phyloP scores from a whole-genome alignment of 345 rosid genomes.

The Lepidium africanum region DNA sequence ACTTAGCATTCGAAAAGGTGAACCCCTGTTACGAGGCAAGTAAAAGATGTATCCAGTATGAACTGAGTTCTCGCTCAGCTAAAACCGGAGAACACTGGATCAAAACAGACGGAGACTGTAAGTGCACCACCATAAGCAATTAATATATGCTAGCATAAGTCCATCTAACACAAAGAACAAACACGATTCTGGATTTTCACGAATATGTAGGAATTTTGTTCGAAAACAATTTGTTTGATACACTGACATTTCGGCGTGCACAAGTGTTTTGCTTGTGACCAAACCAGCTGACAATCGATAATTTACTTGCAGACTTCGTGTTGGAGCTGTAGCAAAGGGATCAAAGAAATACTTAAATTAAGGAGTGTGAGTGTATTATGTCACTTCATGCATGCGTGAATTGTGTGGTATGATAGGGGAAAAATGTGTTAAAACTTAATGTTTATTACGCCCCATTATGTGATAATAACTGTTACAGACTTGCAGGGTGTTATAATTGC shows the following conservation, averaged over 20 bases:
- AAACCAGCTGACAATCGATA: background rate
- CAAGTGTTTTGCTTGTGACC: constrained; percentile 4
- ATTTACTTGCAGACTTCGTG: constrained; percentile 60
- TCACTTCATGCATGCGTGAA: constrained; percentile 27
- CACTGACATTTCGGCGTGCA: background rate
- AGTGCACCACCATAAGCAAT: constrained; percentile 34
- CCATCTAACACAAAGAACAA: background rate
- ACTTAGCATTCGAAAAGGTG: constrained; percentile 26
- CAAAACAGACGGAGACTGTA: constrained; percentile 89
- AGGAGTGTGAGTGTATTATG: constrained; percentile 24
- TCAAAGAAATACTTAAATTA: constrained; percentile 13
- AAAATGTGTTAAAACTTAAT: constrained; percentile 18
- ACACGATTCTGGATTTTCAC: background rate
- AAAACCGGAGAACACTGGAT: constrained; percentile 70
- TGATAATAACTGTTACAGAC: constrained; percentile 31
- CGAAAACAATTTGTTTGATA: background rate
- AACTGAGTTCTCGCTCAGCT: constrained; percentile 29
- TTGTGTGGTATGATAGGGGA: constrained; percentile 27
- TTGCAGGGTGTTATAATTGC: background rate
- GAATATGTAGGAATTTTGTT: background rate
- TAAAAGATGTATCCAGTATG: constrained; percentile 33
- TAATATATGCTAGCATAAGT: background rate
- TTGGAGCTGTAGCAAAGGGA: constrained; percentile 65
- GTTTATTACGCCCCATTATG: constrained; percentile 24
- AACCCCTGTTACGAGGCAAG: constrained; percentile 22